Base-by-base conservation (phyloP, 2,329 filamentous ascomycete genomes). In the Periconia digitata region DNA sequence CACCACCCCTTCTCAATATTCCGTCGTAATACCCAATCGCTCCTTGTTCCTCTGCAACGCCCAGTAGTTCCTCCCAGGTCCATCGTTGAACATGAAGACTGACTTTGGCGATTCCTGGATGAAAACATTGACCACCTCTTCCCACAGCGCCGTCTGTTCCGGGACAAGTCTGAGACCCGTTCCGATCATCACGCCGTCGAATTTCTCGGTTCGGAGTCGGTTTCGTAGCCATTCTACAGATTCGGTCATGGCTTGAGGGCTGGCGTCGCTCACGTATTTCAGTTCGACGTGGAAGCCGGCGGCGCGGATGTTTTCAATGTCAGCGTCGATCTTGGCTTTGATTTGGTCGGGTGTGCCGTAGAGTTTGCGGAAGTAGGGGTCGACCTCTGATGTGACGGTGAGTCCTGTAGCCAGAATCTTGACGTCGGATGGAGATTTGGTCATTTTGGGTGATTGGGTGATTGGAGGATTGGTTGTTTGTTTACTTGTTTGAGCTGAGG, bases 21-120 rank as follows among this genome's bases (percentile, higher is more conserved):
- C 27, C 27, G 27, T 32, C 27, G 27, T 32, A 32, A 32, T 32
- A 21, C 39, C 23, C 44, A 51, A 47, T 36, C 36, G 41, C 27
- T 40, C 38, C 39, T 32, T 27, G 20, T 46, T 49, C 43, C 50
- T 49, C 35, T 40, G 15, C 21, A 52, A 16, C 15, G 46, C 43
- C 13, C 42, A 46, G 40, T 35, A 49, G 44, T 46, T 52, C 39
- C 27, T 43, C 18, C 50, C 50, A 13, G 50, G 46, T 8, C 50
- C 50, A 39, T 46, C 32, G 38, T 52, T 52, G 34, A 49, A 52
- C 46, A 52, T 43, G n/a, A 46, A 36, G n/a, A 53, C 46, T 17
- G 34, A 36, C 8, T 37, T 27, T 10, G 36, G 43, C 3, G 23
- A 32, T 21, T 16, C 27, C 13, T 13, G 18, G 16, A 35, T 16